A percentile compares a stretch with the other conserved stretches of the same genome.
Evolutionary conservation across 1,139 yeast species (phyloP).

Genomic region (Zygosaccharomyces pseudobailii): DNA sequence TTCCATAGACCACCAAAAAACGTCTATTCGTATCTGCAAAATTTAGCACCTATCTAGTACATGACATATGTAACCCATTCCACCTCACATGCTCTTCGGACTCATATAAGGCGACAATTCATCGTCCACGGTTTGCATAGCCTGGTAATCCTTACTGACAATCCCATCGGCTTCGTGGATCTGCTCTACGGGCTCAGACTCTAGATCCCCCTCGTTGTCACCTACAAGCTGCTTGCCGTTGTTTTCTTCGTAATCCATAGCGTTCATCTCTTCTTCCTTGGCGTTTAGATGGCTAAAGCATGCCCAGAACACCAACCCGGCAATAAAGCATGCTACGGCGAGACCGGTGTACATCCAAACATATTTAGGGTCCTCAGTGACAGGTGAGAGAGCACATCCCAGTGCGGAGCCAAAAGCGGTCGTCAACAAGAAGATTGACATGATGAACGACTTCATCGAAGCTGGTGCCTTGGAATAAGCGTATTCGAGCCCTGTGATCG

Average conservation of each 20-base stretch:
- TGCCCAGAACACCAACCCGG: conserved; percentile 62
- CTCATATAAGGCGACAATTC: conserved; percentile 1
- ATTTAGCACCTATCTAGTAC: not conserved
- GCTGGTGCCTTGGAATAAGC: conserved; percentile 69
- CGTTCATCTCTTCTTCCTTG: conserved; percentile 58
- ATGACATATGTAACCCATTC: not conserved
- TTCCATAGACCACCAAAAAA: no score
- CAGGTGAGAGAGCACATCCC: conserved; percentile 67
- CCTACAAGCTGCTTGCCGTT: conserved; percentile 12
- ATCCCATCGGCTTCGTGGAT: not conserved
- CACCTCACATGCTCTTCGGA: conserved; percentile 2
- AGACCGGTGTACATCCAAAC: conserved; percentile 65
- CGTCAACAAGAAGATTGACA: conserved; percentile 60
- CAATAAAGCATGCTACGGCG: conserved; percentile 52
- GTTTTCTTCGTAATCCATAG: conserved; percentile 40
- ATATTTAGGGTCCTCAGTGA: conserved; percentile 62
- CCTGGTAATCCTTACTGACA: not conserved
- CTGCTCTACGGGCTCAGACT: conserved; percentile 1
- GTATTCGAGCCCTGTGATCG: conserved; percentile 62
- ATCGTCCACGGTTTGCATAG: not conserved
- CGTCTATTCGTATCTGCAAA: not conserved
- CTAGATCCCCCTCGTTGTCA: conserved; percentile 2
- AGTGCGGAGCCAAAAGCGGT: conserved; percentile 66
- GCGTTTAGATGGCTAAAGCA: conserved; percentile 52
- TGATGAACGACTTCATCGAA: conserved; percentile 61